Evolutionary conservation across 257 asterid genomes (phyloP).

Genomic region (Penstemon eatonii): DNA sequence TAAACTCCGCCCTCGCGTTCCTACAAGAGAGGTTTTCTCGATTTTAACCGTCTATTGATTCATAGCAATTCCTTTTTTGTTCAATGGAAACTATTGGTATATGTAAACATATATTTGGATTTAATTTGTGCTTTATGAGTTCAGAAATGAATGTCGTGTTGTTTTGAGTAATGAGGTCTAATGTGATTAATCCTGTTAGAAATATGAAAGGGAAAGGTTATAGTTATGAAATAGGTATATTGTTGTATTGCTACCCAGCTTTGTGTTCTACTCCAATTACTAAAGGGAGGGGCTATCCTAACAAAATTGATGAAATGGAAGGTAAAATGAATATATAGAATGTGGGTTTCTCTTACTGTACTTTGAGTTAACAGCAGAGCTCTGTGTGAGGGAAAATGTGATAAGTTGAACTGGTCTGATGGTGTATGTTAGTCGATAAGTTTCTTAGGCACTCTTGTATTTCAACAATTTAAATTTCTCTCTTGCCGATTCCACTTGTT

Average conservation of each 20-base stretch:
- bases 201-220: too few relatives aligned
- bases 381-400: neutral
- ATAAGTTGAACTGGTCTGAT: neutral
- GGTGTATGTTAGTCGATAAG: neutral
- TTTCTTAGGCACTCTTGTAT: neutral
- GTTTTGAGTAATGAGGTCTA: neutral
- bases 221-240: too few relatives aligned
- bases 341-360: neutral
- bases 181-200: too few relatives aligned
- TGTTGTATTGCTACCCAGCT: neutral
- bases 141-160: neutral
- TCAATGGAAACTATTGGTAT: neutral
- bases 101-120: neutral
- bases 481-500: neutral
- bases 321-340: neutral
- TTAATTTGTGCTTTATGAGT: neutral
- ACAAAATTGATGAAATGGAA: neutral
- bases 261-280: neutral
- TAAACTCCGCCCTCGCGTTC: conserved; percentile 79
- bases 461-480: neutral
- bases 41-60: neutral
- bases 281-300: neutral
- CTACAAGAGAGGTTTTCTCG: conserved; percentile 77
- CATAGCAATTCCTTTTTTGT: neutral
- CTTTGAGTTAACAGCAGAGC: neutral